Evolutionary conservation across 2,329 filamentous ascomycete species (phyloP), one percentile per base, ranked within the genome.

Genomic region (Claviceps capensis): DNA sequence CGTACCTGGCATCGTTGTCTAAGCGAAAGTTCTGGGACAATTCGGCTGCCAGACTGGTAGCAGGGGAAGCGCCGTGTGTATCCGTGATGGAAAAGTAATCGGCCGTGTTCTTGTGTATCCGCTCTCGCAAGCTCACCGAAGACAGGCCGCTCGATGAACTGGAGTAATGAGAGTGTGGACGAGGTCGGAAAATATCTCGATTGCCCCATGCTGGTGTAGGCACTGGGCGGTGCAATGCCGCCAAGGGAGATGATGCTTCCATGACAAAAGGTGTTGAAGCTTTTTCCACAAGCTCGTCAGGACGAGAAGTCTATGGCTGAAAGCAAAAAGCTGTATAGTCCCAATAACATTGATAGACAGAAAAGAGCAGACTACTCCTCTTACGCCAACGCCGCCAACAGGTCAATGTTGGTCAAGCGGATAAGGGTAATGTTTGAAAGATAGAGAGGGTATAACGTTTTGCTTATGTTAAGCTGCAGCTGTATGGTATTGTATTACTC

Each of bases 11-110:
- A 52, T 81, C 76, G 55, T 71, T 88, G 69, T 96, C 90, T 66
- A 97, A 86, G 65, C 91, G 86, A 67, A 97, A 95, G 73, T 97
- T 98, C 66, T 95, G 89, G 53, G 90, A 96, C 61, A 97, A 77
- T 70, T 98, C 93, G 56, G 89, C 90, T 43, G 90, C 91, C 60
- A 98, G 74, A 63, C 88, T 95, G 50, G 88, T 83, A 38, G 89
- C 90, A 5, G 93, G 93, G 52, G 93, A 98, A 19, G 90, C 95
- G 48, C 88, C 88, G 59, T 82, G 81, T 62, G 88, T 74, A 50
- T 85, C 78, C 65, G 87, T 89, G 61, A 86, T 69, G 61, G 77
- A 83, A 72, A 97, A 95, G 72, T 93, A 95, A 68, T 95, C 90
- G 38, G 75, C 67, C 42, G 71, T 73, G 45, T 76, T 70, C 56